Conservation (phyloP, 108 stramenopile genomes). For the Schizochytrium sp. region DNA sequence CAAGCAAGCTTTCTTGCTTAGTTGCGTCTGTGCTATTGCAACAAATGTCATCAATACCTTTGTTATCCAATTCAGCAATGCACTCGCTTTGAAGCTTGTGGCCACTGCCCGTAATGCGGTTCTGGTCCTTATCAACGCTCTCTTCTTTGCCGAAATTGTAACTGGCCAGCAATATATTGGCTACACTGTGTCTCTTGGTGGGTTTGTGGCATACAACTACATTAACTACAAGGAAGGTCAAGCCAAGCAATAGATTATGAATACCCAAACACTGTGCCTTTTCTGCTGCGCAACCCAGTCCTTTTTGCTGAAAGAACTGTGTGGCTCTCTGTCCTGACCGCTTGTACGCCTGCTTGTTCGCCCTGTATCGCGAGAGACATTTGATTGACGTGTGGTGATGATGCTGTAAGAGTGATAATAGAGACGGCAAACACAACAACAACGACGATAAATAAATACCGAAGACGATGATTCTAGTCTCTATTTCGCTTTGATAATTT, state of each 20-base stretch:
- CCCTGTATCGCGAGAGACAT: no score
- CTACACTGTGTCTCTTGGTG: constrained; percentile 39
- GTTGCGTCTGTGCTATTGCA: constrained; percentile 14
- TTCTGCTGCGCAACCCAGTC: no score
- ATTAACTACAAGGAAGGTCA: constrained; percentile 34
- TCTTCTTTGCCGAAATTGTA: constrained; percentile 33
- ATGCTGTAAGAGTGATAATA: no score
- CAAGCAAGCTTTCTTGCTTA: neutral
- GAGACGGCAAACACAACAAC: no score
- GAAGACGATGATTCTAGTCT: no score
- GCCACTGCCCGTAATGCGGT: constrained; percentile 55
- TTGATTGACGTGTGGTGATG: no score
- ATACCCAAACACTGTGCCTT: no score
- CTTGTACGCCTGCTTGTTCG: no score
- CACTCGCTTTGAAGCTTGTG: constrained; percentile 27
- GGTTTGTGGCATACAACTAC: constrained; percentile 58
- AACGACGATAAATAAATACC: no score
- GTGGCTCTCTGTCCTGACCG: no score
- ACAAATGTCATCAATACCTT: constrained; percentile 60
- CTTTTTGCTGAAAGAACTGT: no score
- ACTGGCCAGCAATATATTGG: constrained; percentile 26
- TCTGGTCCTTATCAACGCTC: constrained; percentile 11
- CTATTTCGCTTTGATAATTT: no score
- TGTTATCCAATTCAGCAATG: constrained; percentile 53
- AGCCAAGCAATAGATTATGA: neutral